Base-by-base conservation (phyloP, 202 grass and related monocot species). In the Schoenoplectus triqueter region DNA sequence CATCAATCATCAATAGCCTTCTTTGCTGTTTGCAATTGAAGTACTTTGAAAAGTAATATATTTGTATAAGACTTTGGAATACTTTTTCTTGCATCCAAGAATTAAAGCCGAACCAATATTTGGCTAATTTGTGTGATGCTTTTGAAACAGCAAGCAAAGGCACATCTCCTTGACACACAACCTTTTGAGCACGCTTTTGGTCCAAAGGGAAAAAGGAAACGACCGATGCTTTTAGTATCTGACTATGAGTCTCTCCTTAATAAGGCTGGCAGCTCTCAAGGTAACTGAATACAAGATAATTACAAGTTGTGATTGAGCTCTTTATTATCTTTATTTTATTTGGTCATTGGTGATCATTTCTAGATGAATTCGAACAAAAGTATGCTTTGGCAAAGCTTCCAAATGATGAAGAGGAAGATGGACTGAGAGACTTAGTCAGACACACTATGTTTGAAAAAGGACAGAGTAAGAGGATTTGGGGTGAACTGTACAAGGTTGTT, bases 371-470 rank as follows among this genome's bases (percentile, higher is more conserved):
- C 71, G 96, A 94, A 87, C 84, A 95, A 82, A 95, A 95, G 57
- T 86, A 88, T 88, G 80, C 88, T 80, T 87, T 86, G 13, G 88
- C 87, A 61, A 89, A 86, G n/a, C 86, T 90, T 73, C 84, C 87
- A 22, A 74, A 20, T 65, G 91, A 85, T 81, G 91, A 91, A 42
- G 96, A 95, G 64, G 91, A 98, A 89, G 93, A 98, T 88, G 96
- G 96, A 7, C 92, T 98, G 75, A 87, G 93, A 86, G 96, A 98
- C 83, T 84, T 98, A 45, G 96, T 95, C 9, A 87, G 96, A 15
- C 96, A 98, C 81, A 98, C 92, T n/a, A 98, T 98, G 96, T 98
- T 98, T 80, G 96, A 98, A 88, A 98, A 98, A 72, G 96, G 96
- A 15, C 93, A 95, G 71, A 95, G 96, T 86, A 98, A 98, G 88